Evolutionary conservation across 2,329 filamentous ascomycete genomes (phyloP), one percentile per base, ranked within the genome.

Genomic region (Zasmidium cellare): DNA sequence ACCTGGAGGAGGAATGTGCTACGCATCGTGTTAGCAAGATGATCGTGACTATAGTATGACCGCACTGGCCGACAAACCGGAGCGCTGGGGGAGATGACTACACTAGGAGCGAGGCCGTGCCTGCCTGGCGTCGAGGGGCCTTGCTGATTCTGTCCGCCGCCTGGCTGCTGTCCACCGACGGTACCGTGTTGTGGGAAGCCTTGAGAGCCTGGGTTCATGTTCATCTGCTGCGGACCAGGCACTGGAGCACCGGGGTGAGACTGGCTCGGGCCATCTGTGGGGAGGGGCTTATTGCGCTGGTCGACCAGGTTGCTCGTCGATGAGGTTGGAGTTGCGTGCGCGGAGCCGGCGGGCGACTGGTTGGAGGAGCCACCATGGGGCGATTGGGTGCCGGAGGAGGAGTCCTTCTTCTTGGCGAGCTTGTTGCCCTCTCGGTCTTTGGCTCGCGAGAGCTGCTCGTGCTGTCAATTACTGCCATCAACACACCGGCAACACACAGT

Each of bases 1-100:
- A 66, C 94, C 94, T 49, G 94, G 94, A 61, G 92, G 92, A 51
- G 94, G 92, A 46, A 94, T 81, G 78, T 99, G 94, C 92, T 94
- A 69, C 55, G 55, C 60, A 60, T 69, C 35, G 20, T 45, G 38
- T 61, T 55, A 55, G 55, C 54, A 60, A 63, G 19, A 52, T 19
- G 25, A 45, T 35, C 45, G 18, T 22, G 22, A 18, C 19, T 41
- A 24, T 23, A 44, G 20, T 12, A 24, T 46, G n/a, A 41, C 22
- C 51, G 47, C 41, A 53, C 46, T 58, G 54, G 55, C 65, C 38
- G 20, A 79, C 89, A 81, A 83, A 94, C 91, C 67, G 92, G 92
- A 75, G 91, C 90, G 72, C 93, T 97, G 54, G 92, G 92, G 76
- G 92, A 97, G 75, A 97, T 94, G 66, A 97, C 86, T 59, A 97